phyloP scores from a whole-genome alignment of 352 stramenopile species.

The Pythium utonaiense region DNA sequence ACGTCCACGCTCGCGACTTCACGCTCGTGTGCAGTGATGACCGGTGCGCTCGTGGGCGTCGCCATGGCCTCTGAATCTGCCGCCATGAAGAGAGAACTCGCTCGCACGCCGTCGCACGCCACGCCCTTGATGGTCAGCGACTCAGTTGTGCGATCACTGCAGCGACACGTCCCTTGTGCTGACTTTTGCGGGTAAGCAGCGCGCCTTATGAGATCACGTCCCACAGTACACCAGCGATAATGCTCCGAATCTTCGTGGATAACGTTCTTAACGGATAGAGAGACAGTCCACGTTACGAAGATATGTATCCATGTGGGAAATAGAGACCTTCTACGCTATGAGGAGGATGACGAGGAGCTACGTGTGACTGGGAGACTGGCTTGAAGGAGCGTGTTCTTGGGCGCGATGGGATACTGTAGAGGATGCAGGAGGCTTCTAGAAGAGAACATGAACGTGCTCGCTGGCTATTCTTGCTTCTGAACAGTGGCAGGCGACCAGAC shows the following conservation, averaged over 20 bases:
- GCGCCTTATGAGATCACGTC: conserved; percentile 2
- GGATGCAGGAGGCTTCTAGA: background rate
- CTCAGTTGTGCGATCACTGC: conserved; percentile 1
- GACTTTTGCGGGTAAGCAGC: conserved; percentile 8
- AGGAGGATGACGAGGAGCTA: background rate
- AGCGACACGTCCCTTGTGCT: conserved; percentile 2
- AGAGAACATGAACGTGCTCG: no score
- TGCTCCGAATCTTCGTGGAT: conserved; percentile 20
- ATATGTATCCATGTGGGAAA: conserved; percentile 26
- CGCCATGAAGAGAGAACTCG: conserved; percentile 7
- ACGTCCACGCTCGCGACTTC: conserved; percentile 1
- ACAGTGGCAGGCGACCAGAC: background rate
- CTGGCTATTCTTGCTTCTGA: background rate
- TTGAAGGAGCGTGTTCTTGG: background rate
- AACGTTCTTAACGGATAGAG: conserved; percentile 6
- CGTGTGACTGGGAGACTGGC: background rate
- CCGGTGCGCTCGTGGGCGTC: conserved; percentile 10
- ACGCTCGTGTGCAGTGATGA: background rate
- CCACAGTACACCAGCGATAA: background rate
- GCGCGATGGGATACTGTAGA: background rate
- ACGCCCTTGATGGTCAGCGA: background rate
- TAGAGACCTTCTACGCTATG: background rate
- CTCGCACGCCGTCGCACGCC: background rate
- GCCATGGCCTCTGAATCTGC: conserved; percentile 19
- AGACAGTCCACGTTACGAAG: background rate